Percentiles rank a stretch among this genome's conserved stretches.
phyloP scores from a whole-genome alignment of 345 rosid genomes.

The Gossypium anomalum region DNA sequence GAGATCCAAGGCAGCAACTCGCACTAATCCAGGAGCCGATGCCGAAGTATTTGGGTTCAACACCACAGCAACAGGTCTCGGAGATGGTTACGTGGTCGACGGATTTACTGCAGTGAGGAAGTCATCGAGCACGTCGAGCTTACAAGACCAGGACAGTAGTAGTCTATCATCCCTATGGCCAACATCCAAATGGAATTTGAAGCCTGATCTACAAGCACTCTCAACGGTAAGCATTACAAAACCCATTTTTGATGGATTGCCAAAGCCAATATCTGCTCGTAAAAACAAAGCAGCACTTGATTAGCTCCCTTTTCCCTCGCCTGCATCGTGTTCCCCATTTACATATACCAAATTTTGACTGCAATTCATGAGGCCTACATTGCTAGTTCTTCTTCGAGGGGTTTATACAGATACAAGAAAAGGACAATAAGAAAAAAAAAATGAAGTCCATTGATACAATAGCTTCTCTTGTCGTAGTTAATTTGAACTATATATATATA shows the following conservation, averaged over 20 bases:
- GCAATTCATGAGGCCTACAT: background rate
- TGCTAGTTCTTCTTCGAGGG: constrained; percentile 2
- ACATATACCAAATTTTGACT: background rate
- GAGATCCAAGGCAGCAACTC: constrained; percentile 58
- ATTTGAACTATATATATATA: background rate
- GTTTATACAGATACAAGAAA: background rate
- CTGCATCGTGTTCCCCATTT: background rate
- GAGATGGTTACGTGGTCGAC: constrained; percentile 35
- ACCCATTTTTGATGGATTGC: constrained; percentile 78
- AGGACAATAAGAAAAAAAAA: background rate
- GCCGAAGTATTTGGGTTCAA: constrained; percentile 26
- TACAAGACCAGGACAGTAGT: constrained; percentile 50
- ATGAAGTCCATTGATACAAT: background rate
- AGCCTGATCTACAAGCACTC: constrained; percentile 56
- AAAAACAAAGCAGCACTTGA: constrained; percentile 74
- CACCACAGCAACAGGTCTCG: constrained; percentile 24
- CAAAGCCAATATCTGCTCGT: constrained; percentile 58
- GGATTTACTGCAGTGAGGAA: constrained; percentile 48
- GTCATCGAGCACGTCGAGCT: constrained; percentile 74
- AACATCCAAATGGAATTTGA: constrained; percentile 54
- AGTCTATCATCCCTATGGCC: constrained; percentile 47
- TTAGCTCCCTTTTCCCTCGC: constrained; percentile 22
- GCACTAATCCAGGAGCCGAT: constrained; percentile 32
- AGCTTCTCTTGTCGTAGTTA: background rate
- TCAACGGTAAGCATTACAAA: constrained; percentile 43